Percentiles rank a stretch among this genome's conserved stretches.
Evolutionary conservation across 305 asterid genomes (phyloP).

Genomic region (Rubia balearica): DNA sequence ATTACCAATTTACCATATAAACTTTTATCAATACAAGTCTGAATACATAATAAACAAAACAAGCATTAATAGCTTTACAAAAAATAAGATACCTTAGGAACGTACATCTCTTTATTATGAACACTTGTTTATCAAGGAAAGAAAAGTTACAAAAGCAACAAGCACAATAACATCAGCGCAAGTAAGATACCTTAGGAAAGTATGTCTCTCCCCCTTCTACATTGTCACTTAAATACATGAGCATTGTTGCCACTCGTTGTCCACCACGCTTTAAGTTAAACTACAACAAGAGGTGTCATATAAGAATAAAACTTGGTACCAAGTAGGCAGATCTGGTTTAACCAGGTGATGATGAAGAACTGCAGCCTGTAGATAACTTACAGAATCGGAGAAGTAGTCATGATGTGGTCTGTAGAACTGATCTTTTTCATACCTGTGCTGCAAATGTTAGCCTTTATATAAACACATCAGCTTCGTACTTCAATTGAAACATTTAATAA

Average conservation of each 20-base stretch:
- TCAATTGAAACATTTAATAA: conserved; percentile 13
- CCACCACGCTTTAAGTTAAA: conserved; percentile 78
- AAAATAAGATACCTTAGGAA: background rate
- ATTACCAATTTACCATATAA: no score
- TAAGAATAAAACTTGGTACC: conserved; percentile 11
- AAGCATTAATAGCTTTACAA: background rate
- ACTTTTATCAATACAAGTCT: background rate
- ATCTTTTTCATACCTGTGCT: conserved; percentile 82
- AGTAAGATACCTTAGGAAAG: conserved; percentile 58
- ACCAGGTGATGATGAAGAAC: conserved; percentile 11
- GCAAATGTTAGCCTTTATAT: conserved; percentile 68
- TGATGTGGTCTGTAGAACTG: conserved; percentile 80
- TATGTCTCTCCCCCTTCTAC: conserved; percentile 94
- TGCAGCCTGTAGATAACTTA: conserved; percentile 31
- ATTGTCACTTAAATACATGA: conserved; percentile 75
- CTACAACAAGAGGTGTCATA: conserved; percentile 37
- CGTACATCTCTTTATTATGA: background rate
- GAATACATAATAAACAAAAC: background rate
- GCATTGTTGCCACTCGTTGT: conserved; percentile 88
- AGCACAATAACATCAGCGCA: background rate
- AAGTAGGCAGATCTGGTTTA: conserved; percentile 8
- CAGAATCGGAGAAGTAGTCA: conserved; percentile 76
- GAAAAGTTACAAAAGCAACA: conserved; percentile 6
- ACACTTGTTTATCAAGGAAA: background rate
- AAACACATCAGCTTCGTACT: conserved; percentile 23